Conservation (phyloP, 2,329 filamentous ascomycete species). For the Aspergillus puulaauensis region DNA sequence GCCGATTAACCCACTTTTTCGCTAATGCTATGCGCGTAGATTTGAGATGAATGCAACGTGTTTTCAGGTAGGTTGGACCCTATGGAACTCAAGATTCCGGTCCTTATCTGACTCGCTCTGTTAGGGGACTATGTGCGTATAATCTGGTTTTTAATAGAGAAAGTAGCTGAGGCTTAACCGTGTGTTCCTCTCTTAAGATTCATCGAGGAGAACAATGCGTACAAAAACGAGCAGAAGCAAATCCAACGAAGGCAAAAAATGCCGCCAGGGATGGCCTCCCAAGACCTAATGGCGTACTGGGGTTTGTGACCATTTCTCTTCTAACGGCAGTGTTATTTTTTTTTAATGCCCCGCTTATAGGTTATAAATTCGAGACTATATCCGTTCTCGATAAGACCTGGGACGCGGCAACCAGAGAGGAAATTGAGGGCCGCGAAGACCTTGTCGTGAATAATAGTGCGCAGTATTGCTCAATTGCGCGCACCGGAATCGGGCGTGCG, state of each 20-base stretch:
- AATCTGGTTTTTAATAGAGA: background rate
- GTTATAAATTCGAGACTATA: slow-evolving; percentile 95
- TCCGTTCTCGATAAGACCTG: slow-evolving; percentile 74
- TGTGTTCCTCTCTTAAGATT: slow-evolving; percentile 58
- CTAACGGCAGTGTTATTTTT: background rate
- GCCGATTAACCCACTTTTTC: background rate
- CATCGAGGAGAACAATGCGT: slow-evolving; percentile 84
- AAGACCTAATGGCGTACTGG: slow-evolving; percentile 90
- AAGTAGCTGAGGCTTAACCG: background rate
- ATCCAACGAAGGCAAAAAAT: slow-evolving; percentile 54
- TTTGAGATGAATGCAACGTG: slow-evolving; percentile 96
- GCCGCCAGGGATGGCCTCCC: slow-evolving; percentile 58
- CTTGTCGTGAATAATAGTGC: slow-evolving; percentile 81
- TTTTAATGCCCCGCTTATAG: slow-evolving; percentile 44
- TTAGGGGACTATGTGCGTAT: slow-evolving; percentile 56
- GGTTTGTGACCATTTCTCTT: slow-evolving; percentile 50
- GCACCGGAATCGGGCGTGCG: slow-evolving; percentile 77
- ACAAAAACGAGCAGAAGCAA: slow-evolving; percentile 63
- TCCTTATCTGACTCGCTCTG: slow-evolving; percentile 20
- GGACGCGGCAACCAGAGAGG: slow-evolving; percentile 68
- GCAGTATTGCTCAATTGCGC: slow-evolving; percentile 93
- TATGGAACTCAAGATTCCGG: background rate
- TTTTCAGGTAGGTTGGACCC: slow-evolving; percentile 65
- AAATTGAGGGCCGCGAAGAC: slow-evolving; percentile 73
- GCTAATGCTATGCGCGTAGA: slow-evolving; percentile 45